Conservation (phyloP, 352 stramenopile genomes). For the Phytophthora citrophthora region DNA sequence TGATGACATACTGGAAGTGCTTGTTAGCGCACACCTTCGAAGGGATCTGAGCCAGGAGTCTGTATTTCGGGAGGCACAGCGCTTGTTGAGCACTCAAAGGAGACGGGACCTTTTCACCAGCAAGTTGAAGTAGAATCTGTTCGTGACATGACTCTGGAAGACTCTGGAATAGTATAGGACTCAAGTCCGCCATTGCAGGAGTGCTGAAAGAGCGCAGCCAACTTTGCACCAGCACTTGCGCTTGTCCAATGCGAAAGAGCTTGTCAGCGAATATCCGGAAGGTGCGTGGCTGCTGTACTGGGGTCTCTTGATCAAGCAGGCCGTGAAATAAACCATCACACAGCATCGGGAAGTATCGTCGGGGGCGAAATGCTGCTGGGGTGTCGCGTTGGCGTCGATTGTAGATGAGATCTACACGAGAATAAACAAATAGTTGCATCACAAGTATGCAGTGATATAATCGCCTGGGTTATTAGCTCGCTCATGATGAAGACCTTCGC, state of each 20-base stretch:
- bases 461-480: background rate
- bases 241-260: slow-evolving; percentile 62
- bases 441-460: background rate
- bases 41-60: slow-evolving; percentile 53
- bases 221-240: slow-evolving; percentile 44
- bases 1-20: slow-evolving; percentile 71
- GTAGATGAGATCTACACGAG: slow-evolving; percentile 56
- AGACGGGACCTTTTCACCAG: slow-evolving; percentile 18
- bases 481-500: background rate
- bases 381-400: slow-evolving; percentile 60
- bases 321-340: slow-evolving; percentile 48
- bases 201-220: slow-evolving; percentile 50
- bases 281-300: slow-evolving; percentile 16
- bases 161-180: slow-evolving; percentile 46
- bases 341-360: slow-evolving; percentile 53
- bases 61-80: slow-evolving; percentile 51
- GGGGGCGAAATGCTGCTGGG: slow-evolving; percentile 51
- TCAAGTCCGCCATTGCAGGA: slow-evolving; percentile 4
- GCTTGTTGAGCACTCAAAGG: slow-evolving; percentile 16
- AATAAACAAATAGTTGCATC: background rate
- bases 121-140: slow-evolving; percentile 54
- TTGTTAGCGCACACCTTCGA: slow-evolving; percentile 39
- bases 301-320: slow-evolving; percentile 9
- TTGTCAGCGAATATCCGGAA: slow-evolving; percentile 76
- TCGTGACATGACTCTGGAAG: slow-evolving; percentile 61